Percentiles rank a stretch among this genome's conserved stretches.
Evolutionary conservation across 1,284 basidiomycete species (phyloP).

Genomic region (Ustilago cynodontis): DNA sequence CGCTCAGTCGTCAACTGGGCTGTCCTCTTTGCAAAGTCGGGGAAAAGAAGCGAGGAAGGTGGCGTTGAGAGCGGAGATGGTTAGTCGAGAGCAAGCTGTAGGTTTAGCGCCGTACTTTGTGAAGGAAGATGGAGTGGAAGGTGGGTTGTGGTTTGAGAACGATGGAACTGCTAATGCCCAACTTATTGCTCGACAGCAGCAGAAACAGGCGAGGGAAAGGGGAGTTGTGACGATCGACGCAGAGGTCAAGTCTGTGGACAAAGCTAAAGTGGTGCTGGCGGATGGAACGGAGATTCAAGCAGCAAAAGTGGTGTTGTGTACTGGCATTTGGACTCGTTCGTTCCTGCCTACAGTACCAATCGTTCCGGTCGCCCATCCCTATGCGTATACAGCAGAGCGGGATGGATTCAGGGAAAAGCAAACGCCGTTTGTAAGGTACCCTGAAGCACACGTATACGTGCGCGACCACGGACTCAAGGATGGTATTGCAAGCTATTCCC

Average conservation of each 20-base stretch:
- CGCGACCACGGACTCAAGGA: conserved; percentile 19
- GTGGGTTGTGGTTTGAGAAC: conserved; percentile 14
- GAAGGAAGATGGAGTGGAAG: not conserved
- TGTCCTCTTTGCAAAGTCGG: not conserved
- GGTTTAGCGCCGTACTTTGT: conserved; percentile 17
- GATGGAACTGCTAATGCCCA: conserved; percentile 16
- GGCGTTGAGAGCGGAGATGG: not conserved
- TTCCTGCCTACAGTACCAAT: conserved; percentile 3
- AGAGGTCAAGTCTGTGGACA: not conserved
- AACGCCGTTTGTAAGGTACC: conserved; percentile 20
- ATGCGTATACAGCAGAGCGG: conserved; percentile 12
- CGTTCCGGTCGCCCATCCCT: conserved; percentile 20
- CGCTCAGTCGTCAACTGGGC: not conserved
- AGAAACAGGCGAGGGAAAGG: not conserved
- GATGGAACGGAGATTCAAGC: conserved; percentile 2
- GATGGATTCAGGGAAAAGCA: not conserved
- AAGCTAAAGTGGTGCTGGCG: not conserved
- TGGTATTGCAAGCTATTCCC: conserved; percentile 16
- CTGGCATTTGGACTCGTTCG: conserved; percentile 16
- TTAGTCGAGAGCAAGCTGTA: not conserved
- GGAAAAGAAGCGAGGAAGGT: not conserved
- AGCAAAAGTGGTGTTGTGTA: conserved; percentile 12
- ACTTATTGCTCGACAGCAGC: conserved; percentile 18
- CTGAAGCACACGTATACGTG: conserved; percentile 15
- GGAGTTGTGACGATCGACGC: conserved; percentile 4